Evolutionary conservation across 2,329 filamentous ascomycete genomes (phyloP).

Genomic region (Periconia digitata): DNA sequence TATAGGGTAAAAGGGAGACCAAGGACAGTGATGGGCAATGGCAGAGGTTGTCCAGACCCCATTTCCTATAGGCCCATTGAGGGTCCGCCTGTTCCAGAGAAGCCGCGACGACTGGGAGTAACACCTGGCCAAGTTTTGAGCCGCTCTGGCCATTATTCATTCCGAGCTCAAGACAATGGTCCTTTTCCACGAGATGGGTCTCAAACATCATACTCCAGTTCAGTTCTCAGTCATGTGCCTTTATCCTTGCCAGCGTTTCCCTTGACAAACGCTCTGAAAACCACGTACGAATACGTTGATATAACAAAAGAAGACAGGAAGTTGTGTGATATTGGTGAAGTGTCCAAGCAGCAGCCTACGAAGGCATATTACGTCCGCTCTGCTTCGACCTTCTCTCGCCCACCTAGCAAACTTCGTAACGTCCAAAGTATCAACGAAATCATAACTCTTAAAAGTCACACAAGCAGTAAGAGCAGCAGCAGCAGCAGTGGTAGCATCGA

Average conservation of each 20-base stretch:
- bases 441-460: not conserved
- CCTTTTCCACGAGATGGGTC: not conserved
- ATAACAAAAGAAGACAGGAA: not conserved
- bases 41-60: conserved; percentile 12
- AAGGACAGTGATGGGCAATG: not conserved
- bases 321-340: too few species aligned
- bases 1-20: not conserved
- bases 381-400: not conserved
- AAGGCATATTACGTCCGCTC: not conserved
- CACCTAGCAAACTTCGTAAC: not conserved
- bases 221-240: not conserved
- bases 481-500: not conserved
- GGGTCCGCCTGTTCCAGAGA: not conserved
- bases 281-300: not conserved
- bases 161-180: not conserved
- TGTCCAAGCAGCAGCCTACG: too few species aligned
- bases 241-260: not conserved
- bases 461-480: too few species aligned
- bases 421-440: not conserved
- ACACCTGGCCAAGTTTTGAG: not conserved
- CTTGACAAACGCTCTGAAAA: not conserved
- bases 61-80: conserved; percentile 5
- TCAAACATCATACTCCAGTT: not conserved
- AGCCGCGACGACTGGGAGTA: not conserved
- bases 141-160: not conserved